Evolutionary conservation across 345 rosid genomes (phyloP).

Genomic region (Pistacia vera): DNA sequence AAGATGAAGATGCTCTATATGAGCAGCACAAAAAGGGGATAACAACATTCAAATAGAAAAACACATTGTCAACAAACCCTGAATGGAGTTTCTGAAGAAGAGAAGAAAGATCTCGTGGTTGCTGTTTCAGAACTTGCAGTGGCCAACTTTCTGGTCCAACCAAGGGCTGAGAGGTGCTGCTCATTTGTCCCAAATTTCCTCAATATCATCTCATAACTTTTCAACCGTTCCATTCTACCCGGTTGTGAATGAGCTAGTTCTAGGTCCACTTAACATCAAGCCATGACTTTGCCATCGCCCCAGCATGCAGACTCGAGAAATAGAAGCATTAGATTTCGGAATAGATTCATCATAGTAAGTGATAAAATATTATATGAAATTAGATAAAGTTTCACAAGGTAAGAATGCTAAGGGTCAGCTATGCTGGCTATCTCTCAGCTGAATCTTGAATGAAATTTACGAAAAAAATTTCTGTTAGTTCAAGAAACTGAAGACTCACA

Average conservation of each 20-base stretch:
- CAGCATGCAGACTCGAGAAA: constrained; percentile 91
- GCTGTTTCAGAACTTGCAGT: constrained; percentile 83
- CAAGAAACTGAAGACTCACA: not conserved
- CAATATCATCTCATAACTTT: constrained; percentile 53
- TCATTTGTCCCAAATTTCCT: constrained; percentile 64
- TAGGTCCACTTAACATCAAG: constrained; percentile 91
- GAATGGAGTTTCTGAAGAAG: constrained; percentile 98
- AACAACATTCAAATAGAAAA: constrained; percentile 12
- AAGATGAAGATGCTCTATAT: constrained; percentile 12
- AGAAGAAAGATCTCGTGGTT: constrained; percentile 83
- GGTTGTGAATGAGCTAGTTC: constrained; percentile 74
- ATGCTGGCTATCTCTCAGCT: not conserved
- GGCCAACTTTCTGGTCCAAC: constrained; percentile 91
- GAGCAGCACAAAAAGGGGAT: constrained; percentile 3
- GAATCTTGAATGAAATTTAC: not conserved
- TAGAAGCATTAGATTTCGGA: not conserved
- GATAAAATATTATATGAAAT: not conserved
- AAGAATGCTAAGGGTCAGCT: not conserved
- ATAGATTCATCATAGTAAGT: not conserved
- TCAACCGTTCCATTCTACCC: constrained; percentile 65
- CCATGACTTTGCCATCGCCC: constrained; percentile 99
- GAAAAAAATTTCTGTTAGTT: constrained; percentile 16
- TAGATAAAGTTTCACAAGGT: not conserved
- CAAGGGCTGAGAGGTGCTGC: constrained; percentile 45
- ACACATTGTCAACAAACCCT: constrained; percentile 44